Conservation (phyloP, 1,284 basidiomycete species). For the Ceratobasidium sp. region DNA sequence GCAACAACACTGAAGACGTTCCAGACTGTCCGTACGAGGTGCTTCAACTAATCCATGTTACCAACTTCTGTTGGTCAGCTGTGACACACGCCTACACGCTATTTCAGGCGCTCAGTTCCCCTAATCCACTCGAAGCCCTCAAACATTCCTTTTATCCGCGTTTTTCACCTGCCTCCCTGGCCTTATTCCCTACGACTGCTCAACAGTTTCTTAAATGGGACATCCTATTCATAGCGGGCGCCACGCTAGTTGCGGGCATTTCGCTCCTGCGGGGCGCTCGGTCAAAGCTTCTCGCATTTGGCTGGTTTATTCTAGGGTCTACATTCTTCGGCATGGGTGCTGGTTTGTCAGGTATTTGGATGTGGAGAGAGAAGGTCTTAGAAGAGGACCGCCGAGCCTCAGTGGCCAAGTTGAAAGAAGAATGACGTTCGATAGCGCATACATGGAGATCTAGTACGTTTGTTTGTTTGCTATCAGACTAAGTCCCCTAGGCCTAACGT, state of each 20-base stretch:
- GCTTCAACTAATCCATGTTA: constrained; percentile 30
- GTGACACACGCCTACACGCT: constrained; percentile 19
- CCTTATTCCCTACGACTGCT: neutral
- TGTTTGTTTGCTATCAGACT: neutral
- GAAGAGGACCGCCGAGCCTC: constrained; percentile 27
- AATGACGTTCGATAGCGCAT: constrained; percentile 6
- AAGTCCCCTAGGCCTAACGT: neutral
- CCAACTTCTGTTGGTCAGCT: constrained; percentile 34
- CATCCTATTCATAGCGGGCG: constrained; percentile 1
- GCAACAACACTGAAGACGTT: neutral
- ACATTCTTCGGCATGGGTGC: constrained; percentile 18
- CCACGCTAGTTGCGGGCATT: constrained; percentile 23
- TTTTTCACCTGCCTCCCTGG: constrained; percentile 12
- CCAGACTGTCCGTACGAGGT: constrained; percentile 26
- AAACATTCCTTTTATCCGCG: constrained; percentile 20
- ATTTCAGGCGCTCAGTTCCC: constrained; percentile 14
- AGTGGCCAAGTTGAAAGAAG: neutral
- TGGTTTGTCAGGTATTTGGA: constrained; percentile 30
- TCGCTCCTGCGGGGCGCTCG: constrained; percentile 7
- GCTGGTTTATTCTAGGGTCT: constrained; percentile 24
- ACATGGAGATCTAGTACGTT: neutral
- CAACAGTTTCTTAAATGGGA: constrained; percentile 32
- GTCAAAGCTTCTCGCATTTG: constrained; percentile 12
- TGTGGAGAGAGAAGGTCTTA: constrained; percentile 34
- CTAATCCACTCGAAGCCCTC: constrained; percentile 8